These are phyloP conservation scores for Globisporangium middletonii DNA, from an alignment of 352 stramenopile genomes.

Conservation along the genomic window DNA sequence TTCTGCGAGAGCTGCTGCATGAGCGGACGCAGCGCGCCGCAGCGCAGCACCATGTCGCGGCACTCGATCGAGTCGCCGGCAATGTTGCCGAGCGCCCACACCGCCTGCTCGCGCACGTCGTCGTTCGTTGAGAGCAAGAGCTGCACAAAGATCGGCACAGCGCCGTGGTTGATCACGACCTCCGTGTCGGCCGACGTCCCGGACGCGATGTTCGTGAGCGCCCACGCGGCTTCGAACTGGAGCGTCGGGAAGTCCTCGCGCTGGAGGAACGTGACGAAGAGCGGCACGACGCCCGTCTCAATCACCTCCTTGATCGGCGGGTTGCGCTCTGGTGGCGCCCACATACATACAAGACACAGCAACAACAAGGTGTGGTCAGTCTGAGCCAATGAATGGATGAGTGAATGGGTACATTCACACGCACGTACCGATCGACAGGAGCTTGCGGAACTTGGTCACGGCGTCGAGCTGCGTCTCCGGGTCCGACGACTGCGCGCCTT, in stretches of 20 bases:
- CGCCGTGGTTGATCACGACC: slow-evolving; percentile 96
- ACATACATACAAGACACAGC: slow-evolving; percentile 9
- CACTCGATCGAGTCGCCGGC: slow-evolving; percentile 96
- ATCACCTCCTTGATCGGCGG: slow-evolving; percentile 99
- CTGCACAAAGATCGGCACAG: slow-evolving; percentile 96
- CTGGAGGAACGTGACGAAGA: slow-evolving; percentile 98
- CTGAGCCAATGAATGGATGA: slow-evolving; percentile 1
- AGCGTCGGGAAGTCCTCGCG: slow-evolving; percentile 89
- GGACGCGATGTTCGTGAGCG: slow-evolving; percentile 99
- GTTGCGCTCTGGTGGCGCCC: slow-evolving; percentile 86
- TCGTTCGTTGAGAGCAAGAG: slow-evolving; percentile 96
- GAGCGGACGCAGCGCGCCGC: slow-evolving; percentile 93
- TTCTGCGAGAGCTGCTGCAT: slow-evolving; percentile 91
- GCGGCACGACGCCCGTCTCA: slow-evolving; percentile 95
- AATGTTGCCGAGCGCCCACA: slow-evolving; percentile 99
- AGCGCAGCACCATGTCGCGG: slow-evolving; percentile 94
- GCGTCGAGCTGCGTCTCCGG: slow-evolving; percentile 91
- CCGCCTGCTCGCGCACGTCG: slow-evolving; percentile 95
- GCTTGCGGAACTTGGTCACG: slow-evolving; percentile 97
- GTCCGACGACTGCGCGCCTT: slow-evolving; percentile 91
- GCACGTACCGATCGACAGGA: slow-evolving; percentile 94
- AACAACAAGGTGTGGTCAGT: background rate
- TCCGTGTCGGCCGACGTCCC: slow-evolving; percentile 97
- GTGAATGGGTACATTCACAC: background rate
- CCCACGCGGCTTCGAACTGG: slow-evolving; percentile 99